Evolutionary conservation across 2,329 filamentous ascomycete genomes (phyloP).

Genomic region (Rhynchosporium graminicola): DNA sequence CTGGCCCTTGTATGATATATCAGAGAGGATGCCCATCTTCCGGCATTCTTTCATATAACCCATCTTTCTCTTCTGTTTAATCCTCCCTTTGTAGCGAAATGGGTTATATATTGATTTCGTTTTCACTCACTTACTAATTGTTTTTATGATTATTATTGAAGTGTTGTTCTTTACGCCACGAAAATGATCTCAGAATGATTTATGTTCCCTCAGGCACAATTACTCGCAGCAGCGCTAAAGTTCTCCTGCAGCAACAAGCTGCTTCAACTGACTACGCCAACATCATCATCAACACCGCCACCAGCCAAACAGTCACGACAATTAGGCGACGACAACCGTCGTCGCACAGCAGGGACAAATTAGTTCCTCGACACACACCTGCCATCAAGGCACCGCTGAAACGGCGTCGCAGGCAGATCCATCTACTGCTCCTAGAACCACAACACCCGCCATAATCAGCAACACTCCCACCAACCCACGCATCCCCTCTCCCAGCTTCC

Average conservation of each 20-base stretch:
- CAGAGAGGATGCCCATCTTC: too few relatives aligned
- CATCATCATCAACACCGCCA: background rate
- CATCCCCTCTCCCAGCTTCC: slow-evolving; percentile 37
- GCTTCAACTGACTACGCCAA: slow-evolving; percentile 13
- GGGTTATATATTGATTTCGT: background rate
- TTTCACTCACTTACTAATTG: background rate
- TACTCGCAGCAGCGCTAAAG: slow-evolving; percentile 6
- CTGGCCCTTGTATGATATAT: too few relatives aligned
- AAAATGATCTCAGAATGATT: slow-evolving; percentile 13
- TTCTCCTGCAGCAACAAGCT: slow-evolving; percentile 11
- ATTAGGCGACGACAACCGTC: slow-evolving; percentile 10
- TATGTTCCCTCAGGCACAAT: background rate
- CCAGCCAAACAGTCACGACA: slow-evolving; percentile 1
- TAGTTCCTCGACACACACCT: slow-evolving; percentile 14
- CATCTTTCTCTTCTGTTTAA: slow-evolving; percentile 7
- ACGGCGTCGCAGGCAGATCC: slow-evolving; percentile 37
- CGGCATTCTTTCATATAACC: background rate
- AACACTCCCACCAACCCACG: slow-evolving; percentile 29
- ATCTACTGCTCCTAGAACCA: slow-evolving; percentile 25
- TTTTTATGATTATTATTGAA: slow-evolving; percentile 1
- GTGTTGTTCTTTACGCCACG: background rate
- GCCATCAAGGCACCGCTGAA: slow-evolving; percentile 33
- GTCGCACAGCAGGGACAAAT: slow-evolving; percentile 15
- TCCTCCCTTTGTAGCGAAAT: background rate
- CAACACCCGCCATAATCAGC: slow-evolving; percentile 29